Evolutionary conservation across 129 eudicot genomes (phyloP).

Genomic region (Pseudognaphalium luteoalbum): DNA sequence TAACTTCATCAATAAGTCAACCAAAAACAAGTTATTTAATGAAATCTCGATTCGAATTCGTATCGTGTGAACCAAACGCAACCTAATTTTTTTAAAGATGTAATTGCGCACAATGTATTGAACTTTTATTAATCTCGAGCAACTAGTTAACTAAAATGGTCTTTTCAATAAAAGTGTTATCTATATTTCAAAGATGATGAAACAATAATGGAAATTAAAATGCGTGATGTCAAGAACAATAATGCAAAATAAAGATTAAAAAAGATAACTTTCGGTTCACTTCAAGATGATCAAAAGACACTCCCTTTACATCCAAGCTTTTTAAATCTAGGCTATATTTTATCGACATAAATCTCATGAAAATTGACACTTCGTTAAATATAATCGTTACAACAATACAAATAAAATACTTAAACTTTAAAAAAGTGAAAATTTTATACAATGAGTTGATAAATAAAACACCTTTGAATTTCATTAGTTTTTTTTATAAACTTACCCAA

Average conservation of each 20-base stretch:
- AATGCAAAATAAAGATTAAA: slow-evolving; percentile 12
- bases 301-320: slow-evolving; percentile 11
- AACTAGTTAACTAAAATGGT: too few species aligned
- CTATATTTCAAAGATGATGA: too few species aligned
- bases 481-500: too few species aligned
- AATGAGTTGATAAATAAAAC: too few species aligned
- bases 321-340: slow-evolving; percentile 1
- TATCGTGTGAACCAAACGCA: too few species aligned
- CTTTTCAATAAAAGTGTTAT: background rate
- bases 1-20: too few species aligned
- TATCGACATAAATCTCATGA: background rate
- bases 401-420: background rate
- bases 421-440: too few species aligned
- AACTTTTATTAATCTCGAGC: background rate
- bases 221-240: background rate
- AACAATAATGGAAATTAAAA: background rate
- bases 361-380: background rate
- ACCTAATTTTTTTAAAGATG: too few species aligned
- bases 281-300: background rate
- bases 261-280: background rate
- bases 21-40: too few species aligned
- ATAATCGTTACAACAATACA: background rate
- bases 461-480: too few species aligned
- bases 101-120: too few species aligned
- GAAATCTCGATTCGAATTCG: too few species aligned